A percentile compares a stretch with the other conserved stretches of the same genome.
Conservation (phyloP, 2,329 filamentous ascomycete genomes). For the Thermoascus crustaceus region DNA sequence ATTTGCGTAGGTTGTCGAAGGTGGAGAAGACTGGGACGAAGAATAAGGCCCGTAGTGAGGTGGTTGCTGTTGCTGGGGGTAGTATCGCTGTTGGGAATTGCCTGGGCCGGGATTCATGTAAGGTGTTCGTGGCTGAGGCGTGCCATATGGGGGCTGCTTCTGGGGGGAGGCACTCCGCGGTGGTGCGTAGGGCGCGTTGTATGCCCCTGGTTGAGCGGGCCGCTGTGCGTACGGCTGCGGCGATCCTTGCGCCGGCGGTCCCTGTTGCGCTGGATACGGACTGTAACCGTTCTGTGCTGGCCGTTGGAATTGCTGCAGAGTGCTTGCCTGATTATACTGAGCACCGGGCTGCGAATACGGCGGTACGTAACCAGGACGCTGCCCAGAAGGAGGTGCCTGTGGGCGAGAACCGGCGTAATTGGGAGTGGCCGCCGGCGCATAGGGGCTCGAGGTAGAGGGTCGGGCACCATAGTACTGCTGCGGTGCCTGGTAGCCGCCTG, state of each 20-base stretch:
- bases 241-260: constrained; percentile 23
- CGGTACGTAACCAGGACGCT: constrained; percentile 28
- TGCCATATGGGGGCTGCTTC: constrained; percentile 22
- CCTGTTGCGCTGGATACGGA: constrained; percentile 22
- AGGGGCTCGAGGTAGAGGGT: constrained; percentile 22
- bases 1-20: constrained; percentile 25
- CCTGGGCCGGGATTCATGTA: constrained; percentile 25
- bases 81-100: constrained; percentile 23
- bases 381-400: constrained; percentile 27
- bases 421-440: constrained; percentile 24
- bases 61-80: constrained; percentile 21
- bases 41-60: constrained; percentile 20
- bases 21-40: constrained; percentile 21
- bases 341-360: constrained; percentile 26
- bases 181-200: constrained; percentile 19
- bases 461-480: constrained; percentile 27
- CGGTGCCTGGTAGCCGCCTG: constrained; percentile 19
- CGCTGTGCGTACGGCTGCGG: constrained; percentile 29
- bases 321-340: constrained; percentile 27
- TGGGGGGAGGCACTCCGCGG: constrained; percentile 26
- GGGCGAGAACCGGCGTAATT: constrained; percentile 23
- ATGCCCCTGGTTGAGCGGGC: constrained; percentile 24
- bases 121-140: constrained; percentile 26
- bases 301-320: constrained; percentile 35
- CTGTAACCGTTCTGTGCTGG: constrained; percentile 29